phyloP scores from a whole-genome alignment of 495 filamentous ascomycete species.

The Parmelia sp. region DNA sequence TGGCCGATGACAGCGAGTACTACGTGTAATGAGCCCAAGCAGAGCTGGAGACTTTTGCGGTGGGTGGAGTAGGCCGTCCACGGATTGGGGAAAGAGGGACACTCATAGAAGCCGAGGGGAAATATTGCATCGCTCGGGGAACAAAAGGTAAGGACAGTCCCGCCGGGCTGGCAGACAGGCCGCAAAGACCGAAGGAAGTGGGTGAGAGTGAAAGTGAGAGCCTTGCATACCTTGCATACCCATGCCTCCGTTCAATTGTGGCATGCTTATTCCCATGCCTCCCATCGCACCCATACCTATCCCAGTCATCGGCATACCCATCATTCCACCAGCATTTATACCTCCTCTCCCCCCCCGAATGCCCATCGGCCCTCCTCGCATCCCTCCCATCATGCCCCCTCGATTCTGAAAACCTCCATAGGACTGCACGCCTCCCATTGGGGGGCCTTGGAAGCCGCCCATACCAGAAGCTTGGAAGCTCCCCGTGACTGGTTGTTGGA shows the following conservation, averaged over 20 bases:
- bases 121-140: not conserved
- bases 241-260: constrained; percentile 51
- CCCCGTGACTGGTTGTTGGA: constrained; percentile 36
- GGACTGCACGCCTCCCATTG: constrained; percentile 53
- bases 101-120: not conserved
- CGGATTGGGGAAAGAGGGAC: not conserved
- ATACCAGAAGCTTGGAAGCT: constrained; percentile 47
- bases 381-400: constrained; percentile 55
- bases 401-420: constrained; percentile 56
- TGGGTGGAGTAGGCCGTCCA: constrained; percentile 2
- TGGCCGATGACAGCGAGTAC: constrained; percentile 9
- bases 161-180: constrained; percentile 5
- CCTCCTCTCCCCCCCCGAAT: constrained; percentile 71
- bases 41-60: not conserved
- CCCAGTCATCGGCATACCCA: constrained; percentile 33
- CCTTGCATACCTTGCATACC: constrained; percentile 53
- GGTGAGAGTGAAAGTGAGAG: constrained; percentile 10
- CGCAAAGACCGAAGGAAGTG: not conserved
- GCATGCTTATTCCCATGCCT: constrained; percentile 60
- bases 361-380: constrained; percentile 58
- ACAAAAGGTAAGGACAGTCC: constrained; percentile 6
- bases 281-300: constrained; percentile 47
- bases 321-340: constrained; percentile 41
- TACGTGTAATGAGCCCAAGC: constrained; percentile 12
- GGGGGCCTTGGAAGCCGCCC: constrained; percentile 53